These are phyloP conservation scores for Ilex asprella DNA, from an alignment of 257 asterid genomes.

Conservation along the genomic window DNA sequence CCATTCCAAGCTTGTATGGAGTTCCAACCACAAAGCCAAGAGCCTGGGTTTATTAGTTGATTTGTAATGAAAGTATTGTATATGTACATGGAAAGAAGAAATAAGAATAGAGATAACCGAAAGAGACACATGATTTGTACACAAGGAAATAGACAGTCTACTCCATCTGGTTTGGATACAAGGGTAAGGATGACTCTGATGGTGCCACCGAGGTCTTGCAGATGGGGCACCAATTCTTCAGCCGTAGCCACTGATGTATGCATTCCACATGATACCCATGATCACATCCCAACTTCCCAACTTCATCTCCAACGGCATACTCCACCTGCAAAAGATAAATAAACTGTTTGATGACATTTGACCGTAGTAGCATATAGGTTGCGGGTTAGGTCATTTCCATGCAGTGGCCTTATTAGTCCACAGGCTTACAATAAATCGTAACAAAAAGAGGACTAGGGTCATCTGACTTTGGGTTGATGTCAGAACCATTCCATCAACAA, in stretches of 20 bases:
- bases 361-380: no score
- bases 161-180: background rate
- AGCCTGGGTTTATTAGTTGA: no score
- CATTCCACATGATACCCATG: conserved; percentile 66
- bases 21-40: no score
- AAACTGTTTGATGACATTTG: no score
- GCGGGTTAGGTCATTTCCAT: background rate
- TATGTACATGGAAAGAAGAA: no score
- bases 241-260: conserved; percentile 63
- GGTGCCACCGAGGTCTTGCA: conserved; percentile 65
- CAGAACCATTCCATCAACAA: no score
- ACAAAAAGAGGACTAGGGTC: background rate
- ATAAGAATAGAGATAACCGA: no score
- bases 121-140: background rate
- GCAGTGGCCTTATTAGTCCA: background rate
- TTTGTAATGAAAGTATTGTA: no score
- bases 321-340: conserved; percentile 57
- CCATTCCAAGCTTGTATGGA: no score
- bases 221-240: conserved; percentile 93
- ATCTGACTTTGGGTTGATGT: no score
- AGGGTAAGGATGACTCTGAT: conserved; percentile 5
- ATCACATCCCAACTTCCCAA: conserved; percentile 60
- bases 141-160: no score
- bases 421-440: background rate
- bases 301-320: conserved; percentile 54